Percentiles rank a stretch among this genome's conserved stretches.
Conservation (phyloP, 495 filamentous ascomycete genomes). For the Umbilicaria muhlenbergii region DNA sequence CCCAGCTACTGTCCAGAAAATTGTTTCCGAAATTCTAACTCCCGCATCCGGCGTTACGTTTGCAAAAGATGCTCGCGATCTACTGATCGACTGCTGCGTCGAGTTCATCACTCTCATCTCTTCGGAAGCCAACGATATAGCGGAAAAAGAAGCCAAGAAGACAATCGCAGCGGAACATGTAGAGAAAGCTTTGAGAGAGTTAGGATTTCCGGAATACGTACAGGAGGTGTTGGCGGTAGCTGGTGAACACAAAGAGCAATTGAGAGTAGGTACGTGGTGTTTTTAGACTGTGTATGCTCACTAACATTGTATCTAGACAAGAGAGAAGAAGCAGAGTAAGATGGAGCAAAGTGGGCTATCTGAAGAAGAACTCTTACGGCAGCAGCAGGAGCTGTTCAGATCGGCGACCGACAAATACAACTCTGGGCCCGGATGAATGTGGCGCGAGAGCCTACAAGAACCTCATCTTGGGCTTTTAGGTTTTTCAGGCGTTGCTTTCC, state of each 20-base stretch:
- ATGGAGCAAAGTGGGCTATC: constrained; percentile 85
- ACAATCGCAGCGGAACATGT: constrained; percentile 96
- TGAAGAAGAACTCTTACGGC: constrained; percentile 70
- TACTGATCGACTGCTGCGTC: constrained; percentile 96
- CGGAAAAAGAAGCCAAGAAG: constrained; percentile 96
- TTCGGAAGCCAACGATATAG: constrained; percentile 95
- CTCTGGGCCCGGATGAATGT: constrained; percentile 24
- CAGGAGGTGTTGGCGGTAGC: constrained; percentile 74
- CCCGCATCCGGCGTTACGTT: constrained; percentile 52
- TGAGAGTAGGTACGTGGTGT: constrained; percentile 48
- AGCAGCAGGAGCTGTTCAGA: constrained; percentile 84
- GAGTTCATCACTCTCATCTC: constrained; percentile 98
- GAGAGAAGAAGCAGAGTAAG: constrained; percentile 94
- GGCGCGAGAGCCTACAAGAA: too few relatives aligned
- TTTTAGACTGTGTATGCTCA: not conserved
- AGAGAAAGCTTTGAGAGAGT: constrained; percentile 73
- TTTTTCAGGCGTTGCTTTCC: too few relatives aligned
- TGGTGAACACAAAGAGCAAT: constrained; percentile 76
- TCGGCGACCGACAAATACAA: constrained; percentile 67
- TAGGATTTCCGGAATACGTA: constrained; percentile 86
- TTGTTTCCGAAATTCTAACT: constrained; percentile 80
- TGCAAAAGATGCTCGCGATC: constrained; percentile 83
- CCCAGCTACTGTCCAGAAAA: constrained; percentile 91
- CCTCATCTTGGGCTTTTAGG: too few relatives aligned
- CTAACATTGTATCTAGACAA: constrained; percentile 37